Conservation (phyloP, 179 eudicot species). For the Drosera spatulata region DNA sequence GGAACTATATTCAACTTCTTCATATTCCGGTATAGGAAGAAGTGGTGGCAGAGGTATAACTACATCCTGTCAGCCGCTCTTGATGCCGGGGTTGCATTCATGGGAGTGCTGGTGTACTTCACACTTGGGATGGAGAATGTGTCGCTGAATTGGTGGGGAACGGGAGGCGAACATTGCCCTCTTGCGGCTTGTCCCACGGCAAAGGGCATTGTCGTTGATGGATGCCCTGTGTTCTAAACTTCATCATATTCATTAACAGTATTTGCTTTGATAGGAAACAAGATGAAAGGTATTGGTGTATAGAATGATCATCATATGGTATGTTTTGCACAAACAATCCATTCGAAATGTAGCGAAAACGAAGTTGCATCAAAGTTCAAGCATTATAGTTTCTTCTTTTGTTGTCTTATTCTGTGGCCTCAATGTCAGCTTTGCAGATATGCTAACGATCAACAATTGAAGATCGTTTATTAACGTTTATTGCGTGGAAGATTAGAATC, state of each 20-base stretch:
- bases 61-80: constrained; percentile 86
- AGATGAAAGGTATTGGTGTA: too few relatives aligned
- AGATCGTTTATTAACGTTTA: too few relatives aligned
- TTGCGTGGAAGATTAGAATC: too few relatives aligned
- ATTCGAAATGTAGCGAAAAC: too few relatives aligned
- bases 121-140: constrained; percentile 50
- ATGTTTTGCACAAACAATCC: too few relatives aligned
- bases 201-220: constrained; percentile 55
- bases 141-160: constrained; percentile 80
- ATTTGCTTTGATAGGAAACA: too few relatives aligned
- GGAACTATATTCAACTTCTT: constrained; percentile 90
- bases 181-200: constrained; percentile 86
- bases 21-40: constrained; percentile 61
- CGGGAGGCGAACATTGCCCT: constrained; percentile 69
- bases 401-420: too few relatives aligned
- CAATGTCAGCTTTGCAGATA: too few relatives aligned
- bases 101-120: constrained; percentile 79
- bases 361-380: too few relatives aligned
- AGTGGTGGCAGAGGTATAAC: constrained; percentile 97
- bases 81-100: constrained; percentile 97
- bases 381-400: too few relatives aligned
- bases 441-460: too few relatives aligned
- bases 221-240: constrained; percentile 44
- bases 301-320: too few relatives aligned
- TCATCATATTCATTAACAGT: neutral